Evolutionary conservation across 345 rosid genomes (phyloP), one percentile per base, ranked within the genome.

Genomic region (Noccaea caerulescens): DNA sequence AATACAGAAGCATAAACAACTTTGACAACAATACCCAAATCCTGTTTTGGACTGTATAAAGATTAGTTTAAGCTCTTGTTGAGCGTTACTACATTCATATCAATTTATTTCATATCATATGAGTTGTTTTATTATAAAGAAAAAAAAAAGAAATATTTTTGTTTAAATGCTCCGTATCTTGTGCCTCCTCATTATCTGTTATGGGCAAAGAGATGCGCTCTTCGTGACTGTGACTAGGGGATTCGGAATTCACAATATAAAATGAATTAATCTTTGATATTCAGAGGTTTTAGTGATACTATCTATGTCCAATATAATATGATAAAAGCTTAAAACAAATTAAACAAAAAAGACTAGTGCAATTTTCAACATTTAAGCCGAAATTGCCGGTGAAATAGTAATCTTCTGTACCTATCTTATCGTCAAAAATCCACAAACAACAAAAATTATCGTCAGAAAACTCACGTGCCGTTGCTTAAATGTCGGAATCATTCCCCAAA

Each of bases 171-270:
- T 20, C 34, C 63, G 72, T 34, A 68, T 18, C 33, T 14, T 57
- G 55, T 56, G 72, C 47, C 46, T 32, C 43, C 43, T 18, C 63
- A 68, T 68, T 68, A 57, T 45, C 1, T 69, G 65, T 32, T 57
- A 58, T 46, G 65, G 27, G 47, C 27, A 58, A 9, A 57, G 32
- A 12, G 73, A 36, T 69, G 65, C 38, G 3, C 13, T 46, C 47
- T 69, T 20, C 46, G 72, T 43, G 12, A 14, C 27, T 13, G 43
- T 27, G 57, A 11, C 37, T 52, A 52, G 37, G 37, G 10, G 37
- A 30, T 12, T 11, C 10, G 37, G 58, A 53, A 30, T 30, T 27
- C 4, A 30, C 37, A 7, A 3, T 25, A 25, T 52, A 5, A 4
- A 33, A 33, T 0, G 36, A 33, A 5, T 3, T 33, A 33, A 33